These are phyloP conservation scores for Phytophthora cajani DNA, from an alignment of 352 stramenopile species.

Conservation along the genomic window DNA sequence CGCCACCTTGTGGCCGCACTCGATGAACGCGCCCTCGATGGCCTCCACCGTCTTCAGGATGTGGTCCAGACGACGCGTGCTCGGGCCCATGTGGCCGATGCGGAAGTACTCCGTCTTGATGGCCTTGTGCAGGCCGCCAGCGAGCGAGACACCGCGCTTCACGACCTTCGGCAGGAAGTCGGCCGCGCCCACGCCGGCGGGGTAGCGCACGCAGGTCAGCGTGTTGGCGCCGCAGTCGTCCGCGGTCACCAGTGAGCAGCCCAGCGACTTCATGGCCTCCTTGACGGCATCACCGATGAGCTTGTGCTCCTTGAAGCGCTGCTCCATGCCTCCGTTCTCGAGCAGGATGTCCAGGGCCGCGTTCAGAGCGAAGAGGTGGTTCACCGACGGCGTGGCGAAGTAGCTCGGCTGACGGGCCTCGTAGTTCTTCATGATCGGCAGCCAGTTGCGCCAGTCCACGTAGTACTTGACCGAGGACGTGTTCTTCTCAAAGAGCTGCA, in stretches of 20 bases:
- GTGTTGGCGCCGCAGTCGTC: slow-evolving; percentile 65
- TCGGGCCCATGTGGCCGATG: slow-evolving; percentile 86
- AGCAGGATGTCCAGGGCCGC: slow-evolving; percentile 71
- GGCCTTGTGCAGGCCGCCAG: slow-evolving; percentile 75
- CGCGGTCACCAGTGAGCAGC: slow-evolving; percentile 65
- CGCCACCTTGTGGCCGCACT: slow-evolving; percentile 72
- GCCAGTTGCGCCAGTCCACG: slow-evolving; percentile 81
- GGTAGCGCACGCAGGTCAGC: slow-evolving; percentile 81
- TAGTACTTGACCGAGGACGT: slow-evolving; percentile 72
- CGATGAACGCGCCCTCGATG: slow-evolving; percentile 73
- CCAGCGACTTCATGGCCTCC: slow-evolving; percentile 68
- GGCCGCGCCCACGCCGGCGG: slow-evolving; percentile 58
- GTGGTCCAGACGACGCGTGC: slow-evolving; percentile 76
- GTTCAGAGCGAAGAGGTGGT: slow-evolving; percentile 81
- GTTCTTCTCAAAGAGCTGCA: slow-evolving; percentile 70
- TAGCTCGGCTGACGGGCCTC: slow-evolving; percentile 77
- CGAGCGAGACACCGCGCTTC: slow-evolving; percentile 74
- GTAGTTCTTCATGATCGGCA: slow-evolving; percentile 88
- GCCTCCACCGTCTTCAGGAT: slow-evolving; percentile 76
- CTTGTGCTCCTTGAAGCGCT: slow-evolving; percentile 76
- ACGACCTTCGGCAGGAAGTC: slow-evolving; percentile 82
- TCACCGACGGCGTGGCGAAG: slow-evolving; percentile 81
- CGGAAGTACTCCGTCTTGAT: slow-evolving; percentile 90
- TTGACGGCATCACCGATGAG: slow-evolving; percentile 69
- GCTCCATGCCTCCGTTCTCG: slow-evolving; percentile 78